Evolutionary conservation across 2,329 filamentous ascomycete genomes (phyloP).

Genomic region (Diaporthe batatas): DNA sequence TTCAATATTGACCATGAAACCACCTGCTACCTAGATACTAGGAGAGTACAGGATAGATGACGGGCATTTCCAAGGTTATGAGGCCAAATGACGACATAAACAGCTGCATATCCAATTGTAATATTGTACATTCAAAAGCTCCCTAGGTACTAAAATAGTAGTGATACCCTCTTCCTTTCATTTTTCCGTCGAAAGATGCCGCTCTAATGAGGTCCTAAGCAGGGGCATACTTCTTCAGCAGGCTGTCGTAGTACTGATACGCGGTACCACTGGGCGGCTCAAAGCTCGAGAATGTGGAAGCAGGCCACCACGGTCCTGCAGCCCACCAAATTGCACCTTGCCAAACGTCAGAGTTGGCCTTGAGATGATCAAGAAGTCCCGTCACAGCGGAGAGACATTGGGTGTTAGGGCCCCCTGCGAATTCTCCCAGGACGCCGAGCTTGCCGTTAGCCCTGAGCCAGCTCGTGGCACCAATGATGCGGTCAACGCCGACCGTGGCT

Average conservation of each 20-base stretch:
- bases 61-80: not conserved
- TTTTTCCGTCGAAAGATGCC: too few relatives aligned
- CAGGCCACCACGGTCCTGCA: slow-evolving; percentile 69
- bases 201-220: not conserved
- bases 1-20: not conserved
- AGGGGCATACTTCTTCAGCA: slow-evolving; percentile 41
- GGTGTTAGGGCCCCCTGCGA: slow-evolving; percentile 64
- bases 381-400: slow-evolving; percentile 64
- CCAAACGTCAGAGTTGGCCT: slow-evolving; percentile 69
- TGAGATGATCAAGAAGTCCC: slow-evolving; percentile 64
- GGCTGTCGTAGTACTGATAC: slow-evolving; percentile 52
- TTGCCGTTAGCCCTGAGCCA: slow-evolving; percentile 69
- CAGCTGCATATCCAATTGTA: not conserved
- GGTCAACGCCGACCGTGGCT: slow-evolving; percentile 61
- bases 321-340: slow-evolving; percentile 69
- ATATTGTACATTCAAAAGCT: not conserved
- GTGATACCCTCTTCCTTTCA: too few relatives aligned
- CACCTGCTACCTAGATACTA: not conserved
- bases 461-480: slow-evolving; percentile 61
- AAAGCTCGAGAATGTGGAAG: slow-evolving; percentile 57
- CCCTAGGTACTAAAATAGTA: too few relatives aligned
- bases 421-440: slow-evolving; percentile 68
- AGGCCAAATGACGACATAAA: too few relatives aligned
- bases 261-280: slow-evolving; percentile 60
- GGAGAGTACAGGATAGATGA: not conserved